These are phyloP conservation scores for Taxillus chinensis DNA, from an alignment of 164 flowering plant genomes.

Conservation along the genomic window DNA sequence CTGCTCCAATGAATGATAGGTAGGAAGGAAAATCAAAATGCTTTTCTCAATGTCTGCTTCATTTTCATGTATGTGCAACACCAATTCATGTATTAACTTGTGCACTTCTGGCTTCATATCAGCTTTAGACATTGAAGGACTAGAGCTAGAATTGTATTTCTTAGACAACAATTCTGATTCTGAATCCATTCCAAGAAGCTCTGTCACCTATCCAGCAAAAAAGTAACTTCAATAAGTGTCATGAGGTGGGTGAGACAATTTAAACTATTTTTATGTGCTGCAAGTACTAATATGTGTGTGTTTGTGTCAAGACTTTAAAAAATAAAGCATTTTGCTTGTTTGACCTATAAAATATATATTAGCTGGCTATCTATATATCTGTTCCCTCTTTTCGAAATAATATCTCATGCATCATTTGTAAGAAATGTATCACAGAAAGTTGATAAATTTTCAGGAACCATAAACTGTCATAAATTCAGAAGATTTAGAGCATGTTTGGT, in stretches of 20 bases:
- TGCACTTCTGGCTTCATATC: slow-evolving; percentile 60
- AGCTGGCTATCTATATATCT: too few species aligned
- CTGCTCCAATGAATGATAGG: slow-evolving; percentile 71
- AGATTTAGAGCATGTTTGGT: too few species aligned
- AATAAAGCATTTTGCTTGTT: background rate
- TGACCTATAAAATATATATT: too few species aligned
- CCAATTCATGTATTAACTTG: slow-evolving; percentile 66
- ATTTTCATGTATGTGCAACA: slow-evolving; percentile 68
- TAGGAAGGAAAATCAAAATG: slow-evolving; percentile 92
- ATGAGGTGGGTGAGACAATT: background rate
- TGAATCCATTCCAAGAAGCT: slow-evolving; percentile 46
- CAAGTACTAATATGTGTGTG: background rate
- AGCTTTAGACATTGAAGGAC: slow-evolving; percentile 36
- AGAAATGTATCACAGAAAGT: too few species aligned
- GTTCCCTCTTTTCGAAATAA: too few species aligned
- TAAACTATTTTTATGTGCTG: background rate
- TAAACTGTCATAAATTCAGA: too few species aligned
- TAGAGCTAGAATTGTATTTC: slow-evolving; percentile 36
- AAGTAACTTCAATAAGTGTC: background rate
- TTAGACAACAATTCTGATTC: slow-evolving; percentile 33
- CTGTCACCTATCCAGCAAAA: slow-evolving; percentile 40
- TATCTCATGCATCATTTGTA: too few species aligned
- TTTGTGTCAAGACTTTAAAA: background rate
- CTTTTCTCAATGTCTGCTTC: slow-evolving; percentile 88
- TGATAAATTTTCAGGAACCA: too few species aligned